phyloP scores from a whole-genome alignment of 108 stramenopile species.

The Parietichytrium sp. region DNA sequence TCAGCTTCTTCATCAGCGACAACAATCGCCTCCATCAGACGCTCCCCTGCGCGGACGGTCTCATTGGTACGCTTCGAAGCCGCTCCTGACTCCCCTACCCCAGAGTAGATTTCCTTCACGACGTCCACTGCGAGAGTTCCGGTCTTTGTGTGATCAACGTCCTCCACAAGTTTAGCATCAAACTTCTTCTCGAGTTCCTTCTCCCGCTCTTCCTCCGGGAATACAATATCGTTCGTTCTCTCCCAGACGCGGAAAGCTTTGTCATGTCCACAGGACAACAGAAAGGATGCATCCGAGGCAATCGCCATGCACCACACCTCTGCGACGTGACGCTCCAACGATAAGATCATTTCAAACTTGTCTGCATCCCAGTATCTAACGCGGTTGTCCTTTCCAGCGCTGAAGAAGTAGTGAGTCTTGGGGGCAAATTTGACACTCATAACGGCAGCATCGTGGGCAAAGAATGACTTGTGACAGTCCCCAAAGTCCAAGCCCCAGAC shows the following conservation, averaged over 20 bases:
- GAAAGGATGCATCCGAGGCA: slow-evolving; percentile 77
- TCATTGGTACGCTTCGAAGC: slow-evolving; percentile 77
- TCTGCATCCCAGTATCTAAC: slow-evolving; percentile 96
- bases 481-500: slow-evolving; percentile 99
- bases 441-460: slow-evolving; percentile 94
- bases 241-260: slow-evolving; percentile 92
- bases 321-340: slow-evolving; percentile 78
- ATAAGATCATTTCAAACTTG: slow-evolving; percentile 87
- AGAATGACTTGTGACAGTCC: slow-evolving; percentile 90
- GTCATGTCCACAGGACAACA: slow-evolving; percentile 86
- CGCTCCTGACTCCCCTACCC: slow-evolving; percentile 76
- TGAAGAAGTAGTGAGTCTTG: slow-evolving; percentile 91
- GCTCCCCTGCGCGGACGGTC: slow-evolving; percentile 81
- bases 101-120: slow-evolving; percentile 46
- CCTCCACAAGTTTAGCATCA: slow-evolving; percentile 67
- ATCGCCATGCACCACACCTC: slow-evolving; percentile 84
- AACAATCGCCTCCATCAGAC: slow-evolving; percentile 88
- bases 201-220: slow-evolving; percentile 92
- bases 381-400: slow-evolving; percentile 85
- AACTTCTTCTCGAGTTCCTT: slow-evolving; percentile 81
- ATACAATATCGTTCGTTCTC: slow-evolving; percentile 90
- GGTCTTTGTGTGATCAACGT: slow-evolving; percentile 61
- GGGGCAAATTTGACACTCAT: slow-evolving; percentile 81
- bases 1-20: slow-evolving; percentile 79
- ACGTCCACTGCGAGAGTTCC: slow-evolving; percentile 53